phyloP scores from a whole-genome alignment of 1,284 basidiomycete genomes.

The Uromyces viciae-fabae region DNA sequence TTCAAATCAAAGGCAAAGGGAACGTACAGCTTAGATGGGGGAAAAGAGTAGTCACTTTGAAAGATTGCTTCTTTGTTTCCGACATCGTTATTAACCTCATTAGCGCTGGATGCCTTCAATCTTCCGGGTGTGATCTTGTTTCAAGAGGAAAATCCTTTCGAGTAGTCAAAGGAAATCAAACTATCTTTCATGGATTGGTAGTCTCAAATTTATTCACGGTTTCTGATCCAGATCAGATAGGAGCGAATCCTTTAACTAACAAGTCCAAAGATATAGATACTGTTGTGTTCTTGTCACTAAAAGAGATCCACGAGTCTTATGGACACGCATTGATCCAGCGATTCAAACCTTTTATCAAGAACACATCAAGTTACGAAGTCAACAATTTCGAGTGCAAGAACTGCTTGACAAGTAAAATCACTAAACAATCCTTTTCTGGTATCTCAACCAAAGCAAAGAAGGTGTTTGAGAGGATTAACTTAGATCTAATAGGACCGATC shows the following conservation, averaged over 20 bases:
- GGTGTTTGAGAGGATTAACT: not conserved
- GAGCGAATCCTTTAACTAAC: not conserved
- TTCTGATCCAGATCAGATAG: not conserved
- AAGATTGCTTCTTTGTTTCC: not conserved
- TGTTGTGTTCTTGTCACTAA: not conserved
- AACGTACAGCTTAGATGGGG: not conserved
- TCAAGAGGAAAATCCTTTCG: not conserved
- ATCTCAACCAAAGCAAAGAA: not conserved
- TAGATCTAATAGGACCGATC: not conserved
- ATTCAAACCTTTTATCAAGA: not conserved
- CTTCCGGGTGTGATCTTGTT: not conserved
- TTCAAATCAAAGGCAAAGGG: not conserved
- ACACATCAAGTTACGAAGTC: not conserved
- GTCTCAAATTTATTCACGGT: not conserved
- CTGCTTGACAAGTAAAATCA: not conserved
- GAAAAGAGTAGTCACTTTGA: not conserved
- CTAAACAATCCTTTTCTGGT: not conserved
- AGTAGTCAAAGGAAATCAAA: not conserved
- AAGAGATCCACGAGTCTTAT: not conserved
- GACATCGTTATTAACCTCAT: not conserved
- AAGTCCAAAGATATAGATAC: not conserved
- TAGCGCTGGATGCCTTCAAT: not conserved
- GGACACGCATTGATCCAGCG: not conserved
- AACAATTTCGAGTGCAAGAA: not conserved
- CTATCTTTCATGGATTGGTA: not conserved